phyloP scores from a whole-genome alignment of 345 rosid genomes.

The Gynandropsis gynandra region DNA sequence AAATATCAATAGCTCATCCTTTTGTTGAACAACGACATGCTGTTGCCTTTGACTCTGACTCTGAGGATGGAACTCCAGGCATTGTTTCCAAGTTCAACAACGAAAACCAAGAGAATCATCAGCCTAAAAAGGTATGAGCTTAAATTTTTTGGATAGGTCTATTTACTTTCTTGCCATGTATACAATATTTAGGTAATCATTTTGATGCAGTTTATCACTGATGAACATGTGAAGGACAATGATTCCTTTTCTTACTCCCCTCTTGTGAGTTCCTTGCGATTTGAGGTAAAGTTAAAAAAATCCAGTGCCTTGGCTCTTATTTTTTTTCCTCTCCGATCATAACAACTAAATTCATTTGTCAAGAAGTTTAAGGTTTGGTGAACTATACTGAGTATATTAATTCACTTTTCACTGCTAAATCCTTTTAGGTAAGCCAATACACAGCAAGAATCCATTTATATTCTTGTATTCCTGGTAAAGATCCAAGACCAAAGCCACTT shows the following conservation, averaged over 20 bases:
- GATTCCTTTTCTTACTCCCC: conserved; percentile 30
- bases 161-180: conserved; percentile 12
- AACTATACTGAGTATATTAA: background rate
- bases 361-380: background rate
- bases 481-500: conserved; percentile 71
- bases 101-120: conserved; percentile 25
- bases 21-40: conserved; percentile 21
- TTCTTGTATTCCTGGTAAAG: conserved; percentile 60
- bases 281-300: conserved; percentile 58
- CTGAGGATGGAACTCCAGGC: conserved; percentile 21
- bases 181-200: background rate
- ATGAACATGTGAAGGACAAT: conserved; percentile 27
- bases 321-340: conserved; percentile 7
- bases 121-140: conserved; percentile 32
- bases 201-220: conserved; percentile 23
- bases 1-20: conserved; percentile 18
- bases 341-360: background rate
- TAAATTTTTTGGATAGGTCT: conserved; percentile 1
- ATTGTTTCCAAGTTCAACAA: conserved; percentile 22
- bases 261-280: conserved; percentile 44
- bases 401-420: conserved; percentile 7
- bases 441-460: conserved; percentile 89
- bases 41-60: conserved; percentile 15
- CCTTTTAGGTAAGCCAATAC: conserved; percentile 68
- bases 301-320: conserved; percentile 14